Evolutionary conservation across 2,329 filamentous ascomycete genomes (phyloP), one percentile per base, ranked within the genome.

Genomic region (Arthroderma uncinatum): DNA sequence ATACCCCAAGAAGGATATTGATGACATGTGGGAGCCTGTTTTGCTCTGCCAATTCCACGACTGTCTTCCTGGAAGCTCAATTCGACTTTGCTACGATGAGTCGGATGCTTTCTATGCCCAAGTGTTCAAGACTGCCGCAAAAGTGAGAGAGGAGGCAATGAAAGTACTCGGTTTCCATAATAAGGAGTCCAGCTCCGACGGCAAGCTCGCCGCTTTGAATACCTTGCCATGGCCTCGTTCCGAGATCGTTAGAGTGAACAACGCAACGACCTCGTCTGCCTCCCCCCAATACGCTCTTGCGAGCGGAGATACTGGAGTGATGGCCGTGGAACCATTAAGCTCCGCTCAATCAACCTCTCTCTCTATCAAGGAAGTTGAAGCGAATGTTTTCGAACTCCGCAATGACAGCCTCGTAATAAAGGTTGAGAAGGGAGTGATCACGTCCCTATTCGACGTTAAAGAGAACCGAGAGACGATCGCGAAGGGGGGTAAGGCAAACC

Each of bases 41-140:
- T 78, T 97, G 23, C 81, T 97, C 25, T 97, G 92, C 63, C 93
- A 98, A 67, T 98, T 98, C 78, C 93, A 98, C 63, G 93, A 98
- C 69, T 97, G 93, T 69, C 78, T 98, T 54, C 93, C 93, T 0
- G 93, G 93, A 57, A 96, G 89, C 68, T 88, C 84, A 34, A 97
- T 98, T 64, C 91, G 94, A 71, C 96, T 97, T 90, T 95, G 90
- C 71, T 97, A 97, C 66, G 89, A 95, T 69, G 93, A 98, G 68
- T 95, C 91, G 2, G 87, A 95, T 68, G 81, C 90, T 79, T 79
- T 95, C 5, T 98, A 98, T 68, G 86, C 82, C 1, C 78, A 89
- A 63, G 82, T 95, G 1, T 95, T 95, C 68, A 76, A 84, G 62
- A 89, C 82, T 1, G 92, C 88, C 4, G 75, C 87, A 62, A 82